These are phyloP conservation scores for Colletotrichum zoysiae DNA, from an alignment of 2,329 filamentous ascomycete genomes.

Conservation along the genomic window DNA sequence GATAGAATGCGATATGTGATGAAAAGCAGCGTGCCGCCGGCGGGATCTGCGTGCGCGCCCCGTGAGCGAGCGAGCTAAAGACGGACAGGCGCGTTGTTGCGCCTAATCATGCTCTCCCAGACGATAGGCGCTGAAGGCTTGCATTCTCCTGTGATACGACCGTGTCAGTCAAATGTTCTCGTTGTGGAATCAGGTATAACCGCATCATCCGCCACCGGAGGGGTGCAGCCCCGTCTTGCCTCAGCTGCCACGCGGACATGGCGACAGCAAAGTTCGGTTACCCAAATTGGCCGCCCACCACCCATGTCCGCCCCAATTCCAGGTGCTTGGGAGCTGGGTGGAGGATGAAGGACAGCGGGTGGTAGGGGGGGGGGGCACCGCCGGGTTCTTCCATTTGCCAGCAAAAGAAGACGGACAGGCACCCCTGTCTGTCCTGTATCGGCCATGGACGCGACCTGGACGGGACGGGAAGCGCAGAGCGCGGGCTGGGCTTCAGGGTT, in stretches of 20 bases:
- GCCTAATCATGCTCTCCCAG: constrained; percentile 55
- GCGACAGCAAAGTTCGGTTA: background rate
- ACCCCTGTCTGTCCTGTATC: constrained; percentile 4
- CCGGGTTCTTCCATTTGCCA: background rate
- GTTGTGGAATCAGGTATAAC: background rate
- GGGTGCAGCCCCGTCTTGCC: background rate
- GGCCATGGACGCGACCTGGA: background rate
- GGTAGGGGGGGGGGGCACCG: background rate
- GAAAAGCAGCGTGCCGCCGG: background rate
- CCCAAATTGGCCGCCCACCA: constrained; percentile 21
- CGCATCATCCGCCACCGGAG: background rate
- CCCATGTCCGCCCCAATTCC: constrained; percentile 33
- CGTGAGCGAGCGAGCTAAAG: constrained; percentile 10
- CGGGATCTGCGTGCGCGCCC: constrained; percentile 16
- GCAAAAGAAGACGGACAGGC: constrained; percentile 11
- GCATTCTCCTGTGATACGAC: constrained; percentile 50
- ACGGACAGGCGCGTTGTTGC: constrained; percentile 47
- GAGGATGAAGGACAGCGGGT: background rate
- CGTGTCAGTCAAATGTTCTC: constrained; percentile 16
- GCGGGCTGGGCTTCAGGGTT: background rate
- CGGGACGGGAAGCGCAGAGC: background rate
- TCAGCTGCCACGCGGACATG: background rate
- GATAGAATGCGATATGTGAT: constrained; percentile 27
- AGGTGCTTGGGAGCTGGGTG: constrained; percentile 30
- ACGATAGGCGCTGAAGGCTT: constrained; percentile 51